A percentile compares a stretch with the other conserved stretches of the same genome.
These are phyloP conservation scores for Arthrinium phaeospermum DNA, from an alignment of 2,329 filamentous ascomycete species.

Conservation along the genomic window DNA sequence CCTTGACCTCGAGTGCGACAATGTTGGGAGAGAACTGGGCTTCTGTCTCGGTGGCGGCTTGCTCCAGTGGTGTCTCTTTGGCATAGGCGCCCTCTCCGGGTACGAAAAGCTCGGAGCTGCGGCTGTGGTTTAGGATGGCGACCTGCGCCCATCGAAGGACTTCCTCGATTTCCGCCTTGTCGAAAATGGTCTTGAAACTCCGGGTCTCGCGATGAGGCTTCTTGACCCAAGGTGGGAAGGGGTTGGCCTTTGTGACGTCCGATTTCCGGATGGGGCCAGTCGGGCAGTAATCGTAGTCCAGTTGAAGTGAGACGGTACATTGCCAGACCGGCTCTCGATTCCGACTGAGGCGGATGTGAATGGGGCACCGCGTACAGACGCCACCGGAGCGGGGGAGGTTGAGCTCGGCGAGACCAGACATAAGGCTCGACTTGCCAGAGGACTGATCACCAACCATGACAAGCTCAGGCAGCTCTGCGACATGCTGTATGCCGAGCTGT, in stretches of 20 bases:
- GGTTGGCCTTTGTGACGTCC: constrained; percentile 55
- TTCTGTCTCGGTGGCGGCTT: constrained; percentile 50
- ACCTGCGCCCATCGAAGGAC: constrained; percentile 77
- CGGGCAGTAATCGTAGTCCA: constrained; percentile 65
- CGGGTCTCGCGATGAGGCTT: constrained; percentile 46
- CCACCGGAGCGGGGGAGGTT: constrained; percentile 58
- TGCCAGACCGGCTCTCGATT: constrained; percentile 64
- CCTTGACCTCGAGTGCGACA: constrained; percentile 76
- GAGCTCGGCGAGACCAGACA: constrained; percentile 60
- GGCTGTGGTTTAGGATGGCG: constrained; percentile 73
- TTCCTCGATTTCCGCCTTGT: constrained; percentile 68
- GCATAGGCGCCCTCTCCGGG: constrained; percentile 53
- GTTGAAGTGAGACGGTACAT: constrained; percentile 70
- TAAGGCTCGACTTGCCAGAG: constrained; percentile 74
- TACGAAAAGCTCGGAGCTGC: constrained; percentile 57
- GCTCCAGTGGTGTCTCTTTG: constrained; percentile 42
- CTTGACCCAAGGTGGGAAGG: constrained; percentile 70
- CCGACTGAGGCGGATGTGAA: constrained; percentile 75
- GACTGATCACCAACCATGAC: constrained; percentile 86
- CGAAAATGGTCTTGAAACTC: constrained; percentile 68
- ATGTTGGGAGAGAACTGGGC: constrained; percentile 84
- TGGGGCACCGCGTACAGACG: constrained; percentile 76
- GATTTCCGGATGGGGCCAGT: constrained; percentile 48
- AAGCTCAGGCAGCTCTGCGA: constrained; percentile 76
- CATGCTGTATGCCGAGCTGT: constrained; percentile 73